phyloP scores from a whole-genome alignment of 75 land plant species.

The Larix kaempferi region DNA sequence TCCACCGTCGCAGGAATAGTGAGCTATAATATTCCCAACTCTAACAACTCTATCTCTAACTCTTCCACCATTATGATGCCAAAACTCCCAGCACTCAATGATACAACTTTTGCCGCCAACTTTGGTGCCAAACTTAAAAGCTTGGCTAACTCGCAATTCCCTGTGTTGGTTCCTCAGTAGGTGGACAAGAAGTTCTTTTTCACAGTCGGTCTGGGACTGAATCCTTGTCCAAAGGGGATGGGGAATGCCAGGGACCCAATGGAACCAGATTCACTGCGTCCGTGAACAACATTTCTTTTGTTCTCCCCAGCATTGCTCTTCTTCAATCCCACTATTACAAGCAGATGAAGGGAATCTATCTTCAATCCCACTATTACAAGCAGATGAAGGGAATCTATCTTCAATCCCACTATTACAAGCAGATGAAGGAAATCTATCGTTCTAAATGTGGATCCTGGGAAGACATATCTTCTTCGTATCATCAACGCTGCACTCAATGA shows the following conservation, averaged over 20 bases:
- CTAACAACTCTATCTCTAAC: too few relatives aligned
- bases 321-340: slow-evolving; percentile 35
- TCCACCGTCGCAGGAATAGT: slow-evolving; percentile 25
- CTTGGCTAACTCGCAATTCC: slow-evolving; percentile 24
- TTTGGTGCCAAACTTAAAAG: slow-evolving; percentile 21
- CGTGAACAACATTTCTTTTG: slow-evolving; percentile 63
- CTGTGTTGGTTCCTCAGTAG: slow-evolving; percentile 31
- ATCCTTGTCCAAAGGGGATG: slow-evolving; percentile 26
- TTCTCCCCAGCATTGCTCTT: slow-evolving; percentile 32
- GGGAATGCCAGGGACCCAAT: slow-evolving; percentile 16
- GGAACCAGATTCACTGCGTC: slow-evolving; percentile 41
- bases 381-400: too few relatives aligned
- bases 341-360: slow-evolving; percentile 18
- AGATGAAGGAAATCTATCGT: too few relatives aligned
- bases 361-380: too few relatives aligned
- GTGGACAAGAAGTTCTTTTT: slow-evolving; percentile 39
- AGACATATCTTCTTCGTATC: slow-evolving; percentile 55
- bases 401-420: too few relatives aligned
- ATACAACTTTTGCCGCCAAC: slow-evolving; percentile 22
- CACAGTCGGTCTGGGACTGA: slow-evolving; percentile 38
- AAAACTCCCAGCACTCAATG: slow-evolving; percentile 37
- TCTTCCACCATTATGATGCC: slow-evolving; percentile 8
- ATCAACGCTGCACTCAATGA: slow-evolving; percentile 63
- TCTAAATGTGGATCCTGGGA: slow-evolving; percentile 44
- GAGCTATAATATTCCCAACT: slow-evolving; percentile 9